Percentiles rank a stretch among this genome's conserved stretches.
Evolutionary conservation across 768 basidiomycete species (phyloP).

Genomic region (Boletus sp.): DNA sequence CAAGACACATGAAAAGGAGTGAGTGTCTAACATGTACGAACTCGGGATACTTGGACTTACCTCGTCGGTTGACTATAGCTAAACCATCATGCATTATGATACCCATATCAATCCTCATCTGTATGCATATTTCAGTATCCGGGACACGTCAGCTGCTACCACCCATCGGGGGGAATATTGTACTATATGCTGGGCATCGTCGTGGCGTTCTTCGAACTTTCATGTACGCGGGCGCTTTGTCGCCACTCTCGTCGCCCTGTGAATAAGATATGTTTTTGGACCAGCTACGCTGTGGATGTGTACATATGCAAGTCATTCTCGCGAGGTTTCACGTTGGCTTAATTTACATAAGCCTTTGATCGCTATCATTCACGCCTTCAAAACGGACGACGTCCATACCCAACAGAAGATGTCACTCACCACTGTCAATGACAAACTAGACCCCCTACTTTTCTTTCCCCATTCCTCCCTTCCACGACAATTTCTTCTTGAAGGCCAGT

Average conservation of each 20-base stretch:
- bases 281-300: no score
- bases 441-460: no score
- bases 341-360: no score
- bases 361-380: no score
- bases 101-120: constrained; percentile 31
- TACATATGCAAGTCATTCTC: no score
- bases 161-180: constrained; percentile 16
- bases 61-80: constrained; percentile 13
- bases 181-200: constrained; percentile 9
- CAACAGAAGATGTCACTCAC: no score
- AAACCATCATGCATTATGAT: constrained; percentile 24
- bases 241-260: background rate
- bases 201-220: background rate
- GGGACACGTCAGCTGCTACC: constrained; percentile 10
- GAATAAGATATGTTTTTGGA: constrained; percentile 1
- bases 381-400: no score
- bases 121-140: constrained; percentile 29
- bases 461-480: no score
- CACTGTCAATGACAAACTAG: no score
- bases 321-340: no score
- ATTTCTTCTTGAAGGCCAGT: no score
- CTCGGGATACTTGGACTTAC: constrained; percentile 9
- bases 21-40: constrained; percentile 8
- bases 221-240: background rate
- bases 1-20: constrained; percentile 34